phyloP scores from a whole-genome alignment of 345 rosid species.

The Citrus unshiu region DNA sequence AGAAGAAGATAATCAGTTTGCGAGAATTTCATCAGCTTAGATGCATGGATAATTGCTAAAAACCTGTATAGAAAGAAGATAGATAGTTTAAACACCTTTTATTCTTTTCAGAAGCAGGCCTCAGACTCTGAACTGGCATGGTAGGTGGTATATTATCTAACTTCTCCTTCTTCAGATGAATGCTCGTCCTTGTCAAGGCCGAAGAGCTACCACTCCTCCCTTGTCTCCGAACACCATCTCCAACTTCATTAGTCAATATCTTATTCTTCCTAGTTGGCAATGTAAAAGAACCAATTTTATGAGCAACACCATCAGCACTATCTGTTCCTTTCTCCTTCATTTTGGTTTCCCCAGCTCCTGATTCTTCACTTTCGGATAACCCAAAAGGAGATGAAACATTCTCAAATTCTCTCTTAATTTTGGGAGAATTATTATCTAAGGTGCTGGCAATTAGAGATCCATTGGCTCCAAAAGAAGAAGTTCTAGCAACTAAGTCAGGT shows the following conservation, averaged over 20 bases:
- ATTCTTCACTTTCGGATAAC: constrained; percentile 83
- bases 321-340: constrained; percentile 55
- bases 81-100: constrained; percentile 53
- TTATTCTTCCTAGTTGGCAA: constrained; percentile 59
- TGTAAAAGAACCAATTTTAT: constrained; percentile 43
- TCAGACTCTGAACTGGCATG: constrained; percentile 61
- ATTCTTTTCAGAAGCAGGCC: constrained; percentile 60
- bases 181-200: constrained; percentile 44
- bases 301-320: constrained; percentile 49
- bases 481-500: constrained; percentile 59
- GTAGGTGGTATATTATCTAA: constrained; percentile 45
- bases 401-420: constrained; percentile 56
- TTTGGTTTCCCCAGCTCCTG: constrained; percentile 73
- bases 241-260: constrained; percentile 49
- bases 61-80: not conserved
- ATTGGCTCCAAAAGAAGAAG: constrained; percentile 43
- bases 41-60: not conserved
- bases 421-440: constrained; percentile 41
- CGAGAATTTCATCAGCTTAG: not conserved
- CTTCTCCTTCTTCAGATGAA: constrained; percentile 58
- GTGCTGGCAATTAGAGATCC: constrained; percentile 40
- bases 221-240: constrained; percentile 69
- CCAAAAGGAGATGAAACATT: constrained; percentile 64
- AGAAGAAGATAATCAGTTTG: constrained; percentile 15
- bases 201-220: constrained; percentile 72